phyloP scores from a whole-genome alignment of 306 rosid species.

The Pterocarpus santalinus region DNA sequence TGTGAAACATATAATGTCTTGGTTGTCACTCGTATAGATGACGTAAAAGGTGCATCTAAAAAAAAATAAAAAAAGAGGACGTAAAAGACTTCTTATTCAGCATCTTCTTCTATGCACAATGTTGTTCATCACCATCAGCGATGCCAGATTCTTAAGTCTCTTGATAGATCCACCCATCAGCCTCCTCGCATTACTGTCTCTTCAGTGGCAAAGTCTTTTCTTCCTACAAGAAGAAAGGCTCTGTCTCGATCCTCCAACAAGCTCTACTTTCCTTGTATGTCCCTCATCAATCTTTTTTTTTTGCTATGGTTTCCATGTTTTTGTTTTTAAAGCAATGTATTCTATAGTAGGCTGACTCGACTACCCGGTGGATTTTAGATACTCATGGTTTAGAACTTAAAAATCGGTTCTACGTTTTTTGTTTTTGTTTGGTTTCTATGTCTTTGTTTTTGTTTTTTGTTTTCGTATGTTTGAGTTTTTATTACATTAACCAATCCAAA shows the following conservation, averaged over 20 bases:
- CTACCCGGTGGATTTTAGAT: too few relatives aligned
- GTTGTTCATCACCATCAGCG: constrained; percentile 43
- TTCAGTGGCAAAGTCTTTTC: constrained; percentile 75
- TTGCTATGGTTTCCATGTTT: constrained; percentile 1
- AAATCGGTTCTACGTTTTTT: too few relatives aligned
- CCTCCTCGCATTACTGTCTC: constrained; percentile 64
- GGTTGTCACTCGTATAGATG: too few relatives aligned
- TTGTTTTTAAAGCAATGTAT: neutral
- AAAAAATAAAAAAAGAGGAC: too few relatives aligned
- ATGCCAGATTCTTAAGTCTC: constrained; percentile 61
- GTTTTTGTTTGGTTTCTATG: too few relatives aligned
- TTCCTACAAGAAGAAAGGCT: constrained; percentile 74
- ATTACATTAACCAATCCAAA: too few relatives aligned
- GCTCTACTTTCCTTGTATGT: constrained; percentile 89
- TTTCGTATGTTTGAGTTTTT: too few relatives aligned
- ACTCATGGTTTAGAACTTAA: too few relatives aligned
- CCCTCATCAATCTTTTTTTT: neutral
- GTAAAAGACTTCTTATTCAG: constrained; percentile 48
- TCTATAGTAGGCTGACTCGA: too few relatives aligned
- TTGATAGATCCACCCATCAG: constrained; percentile 59
- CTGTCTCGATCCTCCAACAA: constrained; percentile 90
- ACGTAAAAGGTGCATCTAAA: too few relatives aligned
- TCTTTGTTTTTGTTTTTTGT: too few relatives aligned
- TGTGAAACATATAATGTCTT: too few relatives aligned
- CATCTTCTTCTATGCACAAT: constrained; percentile 52